Evolutionary conservation across 331 rosid genomes (phyloP).

Genomic region (Spiraea crenata): DNA sequence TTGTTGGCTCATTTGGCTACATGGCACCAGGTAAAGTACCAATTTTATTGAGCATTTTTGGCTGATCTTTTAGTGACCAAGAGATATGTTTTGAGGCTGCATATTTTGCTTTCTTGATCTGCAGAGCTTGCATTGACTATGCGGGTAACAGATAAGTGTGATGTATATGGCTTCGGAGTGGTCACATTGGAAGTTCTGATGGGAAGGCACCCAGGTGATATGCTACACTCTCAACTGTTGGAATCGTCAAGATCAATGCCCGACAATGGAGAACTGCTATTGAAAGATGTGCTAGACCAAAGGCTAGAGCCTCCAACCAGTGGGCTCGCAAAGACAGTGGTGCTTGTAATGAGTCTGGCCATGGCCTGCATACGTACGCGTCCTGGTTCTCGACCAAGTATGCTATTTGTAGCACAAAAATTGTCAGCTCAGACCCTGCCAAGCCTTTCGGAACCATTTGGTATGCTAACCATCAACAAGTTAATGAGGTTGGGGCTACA

Average conservation of each 20-base stretch:
- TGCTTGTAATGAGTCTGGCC: neutral
- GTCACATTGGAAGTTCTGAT: neutral
- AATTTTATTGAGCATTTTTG: no score
- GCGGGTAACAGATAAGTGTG: neutral
- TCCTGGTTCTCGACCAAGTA: neutral
- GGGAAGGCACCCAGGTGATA: slow-evolving; percentile 5
- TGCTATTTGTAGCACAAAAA: neutral
- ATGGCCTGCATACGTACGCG: neutral
- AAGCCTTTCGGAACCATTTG: neutral
- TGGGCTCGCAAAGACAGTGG: neutral
- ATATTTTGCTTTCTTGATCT: neutral
- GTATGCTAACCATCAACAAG: neutral
- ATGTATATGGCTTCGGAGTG: neutral
- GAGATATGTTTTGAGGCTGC: slow-evolving; percentile 62
- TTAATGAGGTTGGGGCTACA: neutral
- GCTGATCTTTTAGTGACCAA: neutral
- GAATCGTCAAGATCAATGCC: neutral
- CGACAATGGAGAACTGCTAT: neutral
- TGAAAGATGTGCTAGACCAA: neutral
- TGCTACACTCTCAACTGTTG: neutral
- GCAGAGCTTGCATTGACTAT: slow-evolving; percentile 1
- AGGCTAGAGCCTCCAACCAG: neutral
- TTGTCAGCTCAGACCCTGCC: neutral
- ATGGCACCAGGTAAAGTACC: no score
- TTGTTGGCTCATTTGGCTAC: no score